phyloP scores from a whole-genome alignment of 2,329 filamentous ascomycete species.

The Trichoderma sp. region DNA sequence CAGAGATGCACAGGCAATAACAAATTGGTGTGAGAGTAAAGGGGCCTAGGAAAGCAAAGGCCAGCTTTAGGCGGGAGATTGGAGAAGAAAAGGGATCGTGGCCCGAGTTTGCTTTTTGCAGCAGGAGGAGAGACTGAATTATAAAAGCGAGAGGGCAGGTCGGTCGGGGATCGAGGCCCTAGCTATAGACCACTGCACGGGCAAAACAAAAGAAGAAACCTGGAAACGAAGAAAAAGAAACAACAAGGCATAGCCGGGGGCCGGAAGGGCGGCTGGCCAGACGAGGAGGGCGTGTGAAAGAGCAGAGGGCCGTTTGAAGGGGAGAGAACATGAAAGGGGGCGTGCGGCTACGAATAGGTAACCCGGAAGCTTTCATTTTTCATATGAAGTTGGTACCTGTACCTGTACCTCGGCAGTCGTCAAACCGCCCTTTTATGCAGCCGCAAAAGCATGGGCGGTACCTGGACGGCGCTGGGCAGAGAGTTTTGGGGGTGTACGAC shows the following conservation, averaged over 20 bases:
- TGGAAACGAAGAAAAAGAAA: neutral
- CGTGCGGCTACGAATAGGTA: neutral
- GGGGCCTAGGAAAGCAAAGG: neutral
- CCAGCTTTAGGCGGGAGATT: neutral
- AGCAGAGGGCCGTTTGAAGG: neutral
- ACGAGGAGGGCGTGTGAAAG: conserved; percentile 13
- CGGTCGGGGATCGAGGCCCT: neutral
- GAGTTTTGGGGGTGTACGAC: neutral
- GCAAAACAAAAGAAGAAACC: neutral
- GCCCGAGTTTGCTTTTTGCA: neutral
- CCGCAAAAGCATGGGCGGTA: neutral
- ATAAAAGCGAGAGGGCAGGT: conserved; percentile 15
- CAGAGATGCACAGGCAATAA: neutral
- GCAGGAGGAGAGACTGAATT: conserved; percentile 13
- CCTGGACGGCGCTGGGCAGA: neutral
- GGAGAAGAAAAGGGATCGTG: neutral
- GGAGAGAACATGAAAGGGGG: neutral
- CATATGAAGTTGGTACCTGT: neutral
- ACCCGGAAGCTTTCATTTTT: neutral
- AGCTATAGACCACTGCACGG: neutral
- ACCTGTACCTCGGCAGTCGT: neutral
- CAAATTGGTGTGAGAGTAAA: neutral
- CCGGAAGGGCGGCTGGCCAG: conserved; percentile 15
- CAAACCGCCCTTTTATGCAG: neutral
- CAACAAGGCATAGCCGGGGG: conserved; percentile 1